A percentile compares a stretch with the other conserved stretches of the same genome.
Evolutionary conservation across 2,329 filamentous ascomycete species (phyloP).

Genomic region (Diaporthe sp.): DNA sequence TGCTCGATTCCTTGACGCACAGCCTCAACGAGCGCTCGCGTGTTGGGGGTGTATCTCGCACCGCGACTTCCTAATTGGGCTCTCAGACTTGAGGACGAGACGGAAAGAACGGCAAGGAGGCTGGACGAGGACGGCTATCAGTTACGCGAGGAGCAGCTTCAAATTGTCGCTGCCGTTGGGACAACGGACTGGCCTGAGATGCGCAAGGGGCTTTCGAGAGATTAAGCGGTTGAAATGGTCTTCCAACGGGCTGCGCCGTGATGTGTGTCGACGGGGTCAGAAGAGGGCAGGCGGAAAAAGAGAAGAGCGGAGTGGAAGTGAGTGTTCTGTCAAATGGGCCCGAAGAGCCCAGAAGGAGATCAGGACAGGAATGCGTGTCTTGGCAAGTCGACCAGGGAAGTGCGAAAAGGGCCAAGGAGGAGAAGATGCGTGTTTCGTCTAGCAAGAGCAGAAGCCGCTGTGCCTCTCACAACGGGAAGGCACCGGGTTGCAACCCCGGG

Average conservation of each 20-base stretch:
- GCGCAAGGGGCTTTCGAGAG: background rate
- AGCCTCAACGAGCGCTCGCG: background rate
- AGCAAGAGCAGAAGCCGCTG: constrained; percentile 19
- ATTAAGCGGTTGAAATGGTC: no score
- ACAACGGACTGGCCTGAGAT: no score
- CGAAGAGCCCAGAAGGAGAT: background rate
- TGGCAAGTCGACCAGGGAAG: background rate
- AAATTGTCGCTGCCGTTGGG: background rate
- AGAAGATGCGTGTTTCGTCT: constrained; percentile 15
- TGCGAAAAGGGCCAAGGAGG: background rate
- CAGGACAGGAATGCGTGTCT: no score
- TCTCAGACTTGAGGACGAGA: no score
- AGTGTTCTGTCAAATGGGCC: background rate
- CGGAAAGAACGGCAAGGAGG: background rate
- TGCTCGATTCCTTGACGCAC: background rate
- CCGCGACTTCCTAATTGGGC: background rate
- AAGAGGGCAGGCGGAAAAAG: background rate
- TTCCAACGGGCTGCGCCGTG: background rate
- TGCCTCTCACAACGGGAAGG: constrained; percentile 30
- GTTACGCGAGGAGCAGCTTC: no score
- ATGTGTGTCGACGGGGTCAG: background rate
- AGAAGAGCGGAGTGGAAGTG: background rate
- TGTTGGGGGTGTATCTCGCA: background rate
- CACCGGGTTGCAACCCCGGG: background rate
- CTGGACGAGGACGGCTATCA: background rate